Evolutionary conservation across 1,284 basidiomycete genomes (phyloP).

Genomic region (Cutaneotrichosporon daszewskae): DNA sequence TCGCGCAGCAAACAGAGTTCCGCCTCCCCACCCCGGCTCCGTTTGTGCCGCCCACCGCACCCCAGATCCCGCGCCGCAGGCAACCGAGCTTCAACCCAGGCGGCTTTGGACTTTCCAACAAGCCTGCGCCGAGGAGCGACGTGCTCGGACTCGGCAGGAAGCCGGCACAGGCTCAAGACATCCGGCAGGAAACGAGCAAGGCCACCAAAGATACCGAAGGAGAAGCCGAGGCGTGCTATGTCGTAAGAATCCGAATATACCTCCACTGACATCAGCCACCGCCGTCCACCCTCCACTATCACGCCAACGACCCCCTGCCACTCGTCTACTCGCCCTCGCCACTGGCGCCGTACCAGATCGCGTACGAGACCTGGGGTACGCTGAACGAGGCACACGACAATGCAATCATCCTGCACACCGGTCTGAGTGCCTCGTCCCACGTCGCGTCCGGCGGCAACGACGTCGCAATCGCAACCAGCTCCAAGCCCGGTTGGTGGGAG

Average conservation of each 20-base stretch:
- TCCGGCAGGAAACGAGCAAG: constrained; percentile 23
- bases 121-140: constrained; percentile 18
- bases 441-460: constrained; percentile 78
- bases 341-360: constrained; percentile 59
- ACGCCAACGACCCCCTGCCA: constrained; percentile 58
- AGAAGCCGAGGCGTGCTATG: constrained; percentile 47
- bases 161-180: constrained; percentile 2
- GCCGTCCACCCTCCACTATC: constrained; percentile 52
- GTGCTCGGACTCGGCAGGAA: constrained; percentile 6
- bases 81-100: constrained; percentile 43
- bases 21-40: constrained; percentile 14
- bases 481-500: constrained; percentile 85
- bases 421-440: constrained; percentile 90
- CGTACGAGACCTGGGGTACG: constrained; percentile 96
- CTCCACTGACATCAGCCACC: constrained; percentile 32
- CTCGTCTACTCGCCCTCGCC: constrained; percentile 67
- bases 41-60: constrained; percentile 28
- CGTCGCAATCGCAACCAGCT: constrained; percentile 54
- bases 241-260: no score
- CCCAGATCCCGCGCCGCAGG: constrained; percentile 37
- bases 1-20: constrained; percentile 13
- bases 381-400: constrained; percentile 75
- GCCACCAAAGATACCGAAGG: constrained; percentile 25
- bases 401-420: constrained; percentile 94
- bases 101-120: constrained; percentile 40